A percentile compares a stretch with the other conserved stretches of the same genome.
Conservation (phyloP, 2,329 filamentous ascomycete species). For the Penicillium olsonii region DNA sequence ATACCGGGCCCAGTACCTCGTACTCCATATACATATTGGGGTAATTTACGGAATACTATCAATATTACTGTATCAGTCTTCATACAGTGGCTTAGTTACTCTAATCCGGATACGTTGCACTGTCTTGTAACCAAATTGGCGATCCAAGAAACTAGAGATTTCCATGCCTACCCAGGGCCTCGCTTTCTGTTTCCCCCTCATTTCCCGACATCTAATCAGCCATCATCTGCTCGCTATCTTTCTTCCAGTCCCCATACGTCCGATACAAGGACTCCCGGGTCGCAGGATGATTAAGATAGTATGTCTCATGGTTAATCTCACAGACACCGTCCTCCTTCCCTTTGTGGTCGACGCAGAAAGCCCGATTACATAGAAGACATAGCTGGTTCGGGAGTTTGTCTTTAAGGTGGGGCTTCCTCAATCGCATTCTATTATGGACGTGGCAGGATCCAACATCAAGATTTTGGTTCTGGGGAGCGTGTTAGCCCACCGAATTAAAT, state of each 20-base stretch:
- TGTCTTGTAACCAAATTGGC: too few species aligned
- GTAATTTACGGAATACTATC: too few species aligned
- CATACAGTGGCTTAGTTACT: too few species aligned
- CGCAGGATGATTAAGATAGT: conserved; percentile 7
- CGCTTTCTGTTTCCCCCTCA: conserved; percentile 1
- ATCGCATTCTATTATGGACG: conserved; percentile 8
- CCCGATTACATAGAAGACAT: conserved; percentile 9
- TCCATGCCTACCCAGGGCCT: too few species aligned
- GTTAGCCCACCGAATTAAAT: conserved; percentile 4
- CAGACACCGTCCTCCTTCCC: conserved; percentile 9
- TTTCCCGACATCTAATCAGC: conserved; percentile 6
- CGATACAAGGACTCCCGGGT: conserved; percentile 4
- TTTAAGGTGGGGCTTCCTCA: conserved; percentile 7
- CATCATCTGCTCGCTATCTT: conserved; percentile 4
- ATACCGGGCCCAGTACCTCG: too few species aligned
- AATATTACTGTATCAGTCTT: too few species aligned
- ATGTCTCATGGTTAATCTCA: conserved; percentile 10
- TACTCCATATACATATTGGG: too few species aligned
- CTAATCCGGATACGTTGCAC: too few species aligned
- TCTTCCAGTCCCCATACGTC: conserved; percentile 8
- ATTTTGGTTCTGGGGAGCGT: neutral
- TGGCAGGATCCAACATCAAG: conserved; percentile 5
- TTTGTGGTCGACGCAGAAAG: conserved; percentile 10
- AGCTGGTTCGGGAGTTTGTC: conserved; percentile 9
- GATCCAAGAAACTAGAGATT: too few species aligned